Conservation (phyloP, 228 moss, liverwort and hornwort genomes). For the Sphagnum magellanicum region DNA sequence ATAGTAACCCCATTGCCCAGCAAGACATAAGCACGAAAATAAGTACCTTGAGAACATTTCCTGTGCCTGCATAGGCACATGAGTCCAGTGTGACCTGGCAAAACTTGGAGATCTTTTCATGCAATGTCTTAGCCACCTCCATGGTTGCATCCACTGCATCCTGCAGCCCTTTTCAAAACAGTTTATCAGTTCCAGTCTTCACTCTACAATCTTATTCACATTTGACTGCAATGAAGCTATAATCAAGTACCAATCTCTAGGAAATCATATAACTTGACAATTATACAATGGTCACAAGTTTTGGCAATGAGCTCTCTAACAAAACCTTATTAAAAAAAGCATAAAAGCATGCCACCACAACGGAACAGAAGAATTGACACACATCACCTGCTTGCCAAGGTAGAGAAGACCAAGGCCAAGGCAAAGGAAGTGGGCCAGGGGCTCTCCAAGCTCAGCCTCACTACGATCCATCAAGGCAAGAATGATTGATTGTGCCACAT, state of each 20-base stretch:
- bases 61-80: constrained; percentile 99
- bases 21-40: too few species aligned
- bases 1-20: too few species aligned
- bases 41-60: constrained; percentile 90
- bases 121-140: constrained; percentile 97
- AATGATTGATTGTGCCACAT: constrained; percentile 87
- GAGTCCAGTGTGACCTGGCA: constrained; percentile 89
- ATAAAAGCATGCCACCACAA: background rate
- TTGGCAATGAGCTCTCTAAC: too few species aligned
- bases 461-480: constrained; percentile 95
- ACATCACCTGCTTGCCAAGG: constrained; percentile 87
- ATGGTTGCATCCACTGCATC: constrained; percentile 97
- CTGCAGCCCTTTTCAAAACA: constrained; percentile 25
- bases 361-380: too few species aligned
- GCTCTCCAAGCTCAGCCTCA: constrained; percentile 87
- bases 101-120: constrained; percentile 94
- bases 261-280: too few species aligned
- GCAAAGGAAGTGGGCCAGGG: constrained; percentile 88
- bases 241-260: too few species aligned
- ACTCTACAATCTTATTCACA: too few species aligned
- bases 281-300: too few species aligned
- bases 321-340: too few species aligned
- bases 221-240: too few species aligned
- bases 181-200: background rate
- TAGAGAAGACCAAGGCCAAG: constrained; percentile 95